Evolutionary conservation across 208 protist genomes (phyloP), one percentile per base, ranked within the genome.

Genomic region (Leishmania major): DNA sequence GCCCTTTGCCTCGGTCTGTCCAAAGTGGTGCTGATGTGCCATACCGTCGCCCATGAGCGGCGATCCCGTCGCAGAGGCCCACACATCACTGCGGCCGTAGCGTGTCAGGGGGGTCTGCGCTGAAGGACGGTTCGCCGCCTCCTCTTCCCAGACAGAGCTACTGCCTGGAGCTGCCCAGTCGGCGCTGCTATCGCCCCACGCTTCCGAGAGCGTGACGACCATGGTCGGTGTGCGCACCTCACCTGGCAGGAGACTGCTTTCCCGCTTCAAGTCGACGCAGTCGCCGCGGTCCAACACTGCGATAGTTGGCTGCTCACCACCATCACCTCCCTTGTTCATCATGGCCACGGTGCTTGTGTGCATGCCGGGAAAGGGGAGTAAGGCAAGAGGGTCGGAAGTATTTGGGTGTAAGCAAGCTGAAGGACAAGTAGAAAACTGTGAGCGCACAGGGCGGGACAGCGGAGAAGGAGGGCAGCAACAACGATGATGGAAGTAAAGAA

Each of bases 91-190:
- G 57, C 81, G 53, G 22, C 81, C 88, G 83, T 89, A 90, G 72
- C 82, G 80, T 60, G 67, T 80, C 2, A 92, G 84, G n/a, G 88
- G 87, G 0, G 90, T 92, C 47, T 82, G 80, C 31, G 40, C 37
- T 0, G 87, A 82, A 43, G 87, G 79, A 4, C 76, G 73, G 45
- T 59, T 77, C 17, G 75, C 59, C 25, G n/a, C 77, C 15, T 84
- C 82, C 13, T 92, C 88, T 0, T 93, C 90, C 87, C 90, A 92
- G 22, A 92, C 76, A 37, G 79, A 84, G 70, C 84, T 85, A 73
- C 91, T 85, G 76, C 91, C 89, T 28, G 89, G 88, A 0, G 89
- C 89, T 1, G 88, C 88, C 91, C 91, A 95, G 83, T 93, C 89
- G 22, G 70, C 79, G 76, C 82, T 81, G 59, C 76, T 77, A 8